Conservation (phyloP, 495 filamentous ascomycete species). For the Penicillium bovifimosum region DNA sequence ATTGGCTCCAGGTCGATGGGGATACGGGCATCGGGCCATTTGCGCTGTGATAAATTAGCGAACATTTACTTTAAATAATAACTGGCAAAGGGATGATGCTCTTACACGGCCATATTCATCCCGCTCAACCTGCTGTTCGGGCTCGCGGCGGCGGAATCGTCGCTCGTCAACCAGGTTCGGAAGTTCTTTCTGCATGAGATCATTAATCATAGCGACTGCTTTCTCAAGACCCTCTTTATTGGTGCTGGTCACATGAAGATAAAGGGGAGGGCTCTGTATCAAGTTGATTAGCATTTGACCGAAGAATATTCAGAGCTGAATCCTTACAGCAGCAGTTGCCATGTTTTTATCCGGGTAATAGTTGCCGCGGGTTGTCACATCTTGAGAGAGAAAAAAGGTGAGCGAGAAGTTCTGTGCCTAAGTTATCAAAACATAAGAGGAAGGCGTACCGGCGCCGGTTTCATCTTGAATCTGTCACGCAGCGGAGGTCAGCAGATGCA, state of each 20-base stretch:
- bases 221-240: slow-evolving; percentile 86
- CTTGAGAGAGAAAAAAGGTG: slow-evolving; percentile 55
- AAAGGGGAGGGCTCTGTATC: slow-evolving; percentile 80
- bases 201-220: slow-evolving; percentile 78
- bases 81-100: not conserved
- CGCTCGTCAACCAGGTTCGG: slow-evolving; percentile 94
- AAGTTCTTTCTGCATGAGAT: slow-evolving; percentile 93
- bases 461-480: slow-evolving; percentile 99
- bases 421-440: slow-evolving; percentile 37
- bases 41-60: slow-evolving; percentile 58
- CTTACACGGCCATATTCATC: slow-evolving; percentile 90
- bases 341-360: slow-evolving; percentile 98
- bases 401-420: slow-evolving; percentile 53
- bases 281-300: not conserved
- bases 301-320: not conserved
- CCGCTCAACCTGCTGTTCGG: slow-evolving; percentile 79
- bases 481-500: slow-evolving; percentile 95
- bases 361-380: slow-evolving; percentile 96
- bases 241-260: slow-evolving; percentile 91
- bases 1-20: slow-evolving; percentile 84
- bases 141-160: slow-evolving; percentile 82
- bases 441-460: slow-evolving; percentile 98
- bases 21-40: slow-evolving; percentile 97
- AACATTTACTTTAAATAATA: not conserved
- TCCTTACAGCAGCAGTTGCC: slow-evolving; percentile 83